Base-by-base conservation (phyloP, 768 basidiomycete genomes). In the Strobilomyces confusus region DNA sequence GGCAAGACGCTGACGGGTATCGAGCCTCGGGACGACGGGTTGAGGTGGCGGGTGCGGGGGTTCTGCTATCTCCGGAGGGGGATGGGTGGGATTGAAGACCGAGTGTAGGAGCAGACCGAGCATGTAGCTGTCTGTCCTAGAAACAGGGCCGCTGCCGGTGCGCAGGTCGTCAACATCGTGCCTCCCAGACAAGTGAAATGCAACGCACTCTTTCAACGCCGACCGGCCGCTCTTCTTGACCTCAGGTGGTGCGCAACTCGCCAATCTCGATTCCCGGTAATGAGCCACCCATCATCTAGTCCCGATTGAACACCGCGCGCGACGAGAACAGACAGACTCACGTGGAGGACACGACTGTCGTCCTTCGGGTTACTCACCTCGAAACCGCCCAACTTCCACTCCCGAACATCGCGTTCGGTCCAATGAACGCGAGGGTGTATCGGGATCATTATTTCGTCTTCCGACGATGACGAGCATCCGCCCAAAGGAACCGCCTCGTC, bases 351-450 rank as follows among this genome's bases (percentile, higher is more conserved):
- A 32, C 89, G 81, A 43, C 76, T 68, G 14, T 89, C 84, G 48
- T 98, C 95, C 60, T 84, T 89, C 9, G 86, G 79, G 59, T 80
- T 90, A 61, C 92, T 93, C 57, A 97, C 72, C 63, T 99, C 97
- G 63, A 98, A 94, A 1, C 95, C 95, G 19, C 92, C 95, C 9
- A 99, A 74, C 64, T 91, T 91, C 97, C 95, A 98, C 73, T 99
- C 97, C 6, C 95, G 65, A 97, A 98, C 52, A 98, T 81, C 1
- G 90, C 84, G 52, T 80, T 78, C 19, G 80, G 67, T 54, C 82
- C 75, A 51, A 95, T 64, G 59, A n/a, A n/a, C n/a, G n/a, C n/a
- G n/a, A n/a, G n/a, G n/a, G n/a, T n/a, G 61, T 58, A 52, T 57
- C 48, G 62, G 64, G 34, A 57, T 72, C 44, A 69, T 71, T 49